These are phyloP conservation scores for Leccinum imitatum DNA, from an alignment of 768 basidiomycete genomes.

Conservation along the genomic window DNA sequence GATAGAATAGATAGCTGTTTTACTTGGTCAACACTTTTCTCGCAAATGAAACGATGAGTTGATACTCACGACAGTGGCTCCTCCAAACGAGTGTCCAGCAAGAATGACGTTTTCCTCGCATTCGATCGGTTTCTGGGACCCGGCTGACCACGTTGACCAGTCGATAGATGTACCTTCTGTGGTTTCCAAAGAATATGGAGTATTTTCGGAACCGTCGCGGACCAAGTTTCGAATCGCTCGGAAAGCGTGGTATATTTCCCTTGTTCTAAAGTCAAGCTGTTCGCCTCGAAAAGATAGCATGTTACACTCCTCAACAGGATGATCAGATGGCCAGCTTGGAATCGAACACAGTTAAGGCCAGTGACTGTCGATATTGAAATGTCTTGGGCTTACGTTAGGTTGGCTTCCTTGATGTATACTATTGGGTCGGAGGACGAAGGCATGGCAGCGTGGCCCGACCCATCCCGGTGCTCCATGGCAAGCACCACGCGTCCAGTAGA, in stretches of 20 bases:
- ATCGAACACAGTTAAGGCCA: background rate
- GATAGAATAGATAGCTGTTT: slow-evolving; percentile 57
- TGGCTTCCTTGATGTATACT: slow-evolving; percentile 56
- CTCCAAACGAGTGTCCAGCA: slow-evolving; percentile 59
- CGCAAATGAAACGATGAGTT: background rate
- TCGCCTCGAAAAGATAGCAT: slow-evolving; percentile 57
- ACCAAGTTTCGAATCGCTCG: slow-evolving; percentile 59
- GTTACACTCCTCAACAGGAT: slow-evolving; percentile 19
- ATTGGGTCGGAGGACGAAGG: slow-evolving; percentile 33
- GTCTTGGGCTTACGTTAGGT: slow-evolving; percentile 47
- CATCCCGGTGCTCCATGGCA: slow-evolving; percentile 83
- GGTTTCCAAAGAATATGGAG: slow-evolving; percentile 34
- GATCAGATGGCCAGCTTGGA: slow-evolving; percentile 26
- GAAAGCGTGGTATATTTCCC: slow-evolving; percentile 68
- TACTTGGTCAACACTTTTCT: background rate
- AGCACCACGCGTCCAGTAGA: slow-evolving; percentile 79
- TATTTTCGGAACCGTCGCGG: slow-evolving; percentile 26
- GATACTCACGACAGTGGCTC: slow-evolving; percentile 47
- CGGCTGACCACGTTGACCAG: slow-evolving; percentile 42
- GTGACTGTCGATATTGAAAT: background rate
- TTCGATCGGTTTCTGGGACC: slow-evolving; percentile 27
- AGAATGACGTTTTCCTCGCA: slow-evolving; percentile 39
- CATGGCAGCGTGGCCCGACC: slow-evolving; percentile 58
- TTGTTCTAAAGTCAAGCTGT: slow-evolving; percentile 67
- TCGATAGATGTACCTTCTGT: slow-evolving; percentile 38